Evolutionary conservation across 139 green algal genomes (phyloP), one percentile per base, ranked within the genome.

Genomic region (Yamagishiella unicocca): DNA sequence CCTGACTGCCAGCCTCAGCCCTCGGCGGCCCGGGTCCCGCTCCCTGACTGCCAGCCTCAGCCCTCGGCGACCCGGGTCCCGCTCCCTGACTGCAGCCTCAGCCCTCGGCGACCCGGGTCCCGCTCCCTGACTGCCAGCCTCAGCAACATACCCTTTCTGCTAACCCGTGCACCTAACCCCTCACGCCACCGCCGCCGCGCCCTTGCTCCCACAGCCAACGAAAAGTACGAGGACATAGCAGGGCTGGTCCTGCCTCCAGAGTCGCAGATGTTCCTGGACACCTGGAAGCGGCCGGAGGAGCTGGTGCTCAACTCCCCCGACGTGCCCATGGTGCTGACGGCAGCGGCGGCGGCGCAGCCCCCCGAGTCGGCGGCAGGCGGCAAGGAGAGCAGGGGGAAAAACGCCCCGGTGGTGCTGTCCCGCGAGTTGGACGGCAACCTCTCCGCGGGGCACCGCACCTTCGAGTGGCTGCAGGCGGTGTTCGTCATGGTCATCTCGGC

Each of bases 211-310:
- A 64, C 88, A 24, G 25, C 43, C 24, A 74, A 29, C 89, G 93
- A 93, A 3, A 96, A 96, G 85, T 95, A 93, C 66, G 90, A 95
- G 43, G 94, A 96, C 66, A 35, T 83, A 29, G 68, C 83, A 9
- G 94, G 94, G 0, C 50, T 88, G 66, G 61, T 85, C 55, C 90
- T 95, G 38, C 91, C 94, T 0, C 72, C 87, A n/a, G 87, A 88
- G 31, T 55, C 92, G 9, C 42, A 90, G 83, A 77, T 74, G 12
- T 96, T 93, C 42, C 83, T 94, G 50, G 93, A 96, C 81, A 85
- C 88, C 8, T 96, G 94, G 94, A 96, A 96, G 87, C 90, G 94
- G n/a, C 86, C 92, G n/a, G 92, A 95, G 62, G 88, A 95, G 58
- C 87, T 95, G 83, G 88, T 95, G 37, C 88, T 90, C 43, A 88